Percentiles rank a stretch among this genome's conserved stretches.
phyloP scores from a whole-genome alignment of 805 yeast species.

The Candida endomychidarum region DNA sequence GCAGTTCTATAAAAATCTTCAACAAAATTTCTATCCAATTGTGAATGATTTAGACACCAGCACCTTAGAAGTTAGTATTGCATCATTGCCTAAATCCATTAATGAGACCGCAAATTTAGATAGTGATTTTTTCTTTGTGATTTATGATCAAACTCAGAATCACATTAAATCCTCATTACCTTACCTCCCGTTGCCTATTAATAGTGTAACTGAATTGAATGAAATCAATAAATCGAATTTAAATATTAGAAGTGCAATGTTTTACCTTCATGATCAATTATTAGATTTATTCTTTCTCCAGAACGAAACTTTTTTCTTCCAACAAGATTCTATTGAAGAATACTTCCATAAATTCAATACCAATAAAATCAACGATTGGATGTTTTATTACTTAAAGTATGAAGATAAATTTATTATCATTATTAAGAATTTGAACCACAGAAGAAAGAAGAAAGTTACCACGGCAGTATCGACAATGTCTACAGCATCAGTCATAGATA shows the following conservation, averaged over 20 bases:
- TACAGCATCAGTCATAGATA: neutral
- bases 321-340: slow-evolving; percentile 24
- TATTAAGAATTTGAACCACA: slow-evolving; percentile 33
- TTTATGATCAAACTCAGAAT: slow-evolving; percentile 26
- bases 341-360: slow-evolving; percentile 42
- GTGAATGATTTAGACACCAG: slow-evolving; percentile 23
- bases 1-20: slow-evolving; percentile 25
- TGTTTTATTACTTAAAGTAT: slow-evolving; percentile 37
- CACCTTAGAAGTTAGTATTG: slow-evolving; percentile 25
- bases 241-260: slow-evolving; percentile 29
- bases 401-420: slow-evolving; percentile 31
- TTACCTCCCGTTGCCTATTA: slow-evolving; percentile 24
- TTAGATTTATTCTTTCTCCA: slow-evolving; percentile 29
- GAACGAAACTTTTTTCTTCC: slow-evolving; percentile 24
- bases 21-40: slow-evolving; percentile 18
- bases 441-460: slow-evolving; percentile 15
- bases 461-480: slow-evolving; percentile 4
- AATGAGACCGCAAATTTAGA: slow-evolving; percentile 22
- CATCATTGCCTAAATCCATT: slow-evolving; percentile 23
- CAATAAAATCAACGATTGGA: slow-evolving; percentile 40
- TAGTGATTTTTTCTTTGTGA: slow-evolving; percentile 37
- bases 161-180: slow-evolving; percentile 39
- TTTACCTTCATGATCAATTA: slow-evolving; percentile 40
- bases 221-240: slow-evolving; percentile 11
- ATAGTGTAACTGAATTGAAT: slow-evolving; percentile 11